Conservation (phyloP, 2,329 filamentous ascomycete species). For the Aphanoascus verrucosus region DNA sequence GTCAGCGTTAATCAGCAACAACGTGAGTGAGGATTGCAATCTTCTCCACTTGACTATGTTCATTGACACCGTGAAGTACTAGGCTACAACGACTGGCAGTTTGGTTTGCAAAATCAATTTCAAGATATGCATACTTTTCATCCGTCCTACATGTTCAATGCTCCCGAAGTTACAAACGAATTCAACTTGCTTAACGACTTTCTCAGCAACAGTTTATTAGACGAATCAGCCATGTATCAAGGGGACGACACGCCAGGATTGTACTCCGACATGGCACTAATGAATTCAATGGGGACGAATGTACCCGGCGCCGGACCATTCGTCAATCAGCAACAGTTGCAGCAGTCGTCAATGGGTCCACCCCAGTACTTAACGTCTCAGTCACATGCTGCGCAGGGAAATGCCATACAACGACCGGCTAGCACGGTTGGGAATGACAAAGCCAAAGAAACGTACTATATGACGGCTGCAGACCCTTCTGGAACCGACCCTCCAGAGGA, state of each 20-base stretch:
- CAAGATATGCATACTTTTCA: constrained; percentile 93
- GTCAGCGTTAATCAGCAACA: constrained; percentile 57
- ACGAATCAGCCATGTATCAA: constrained; percentile 63
- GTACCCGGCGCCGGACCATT: constrained; percentile 21
- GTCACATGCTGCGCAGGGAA: constrained; percentile 32
- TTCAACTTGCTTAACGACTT: constrained; percentile 97
- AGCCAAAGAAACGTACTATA: constrained; percentile 73
- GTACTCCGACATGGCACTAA: constrained; percentile 49
- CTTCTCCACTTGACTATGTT: constrained; percentile 14
- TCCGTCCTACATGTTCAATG: constrained; percentile 87
- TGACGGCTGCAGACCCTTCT: constrained; percentile 89
- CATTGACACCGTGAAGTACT: constrained; percentile 44
- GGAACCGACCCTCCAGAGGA: constrained; percentile 80
- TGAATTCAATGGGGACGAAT: constrained; percentile 33
- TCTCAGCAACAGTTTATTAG: constrained; percentile 78
- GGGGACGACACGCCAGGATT: constrained; percentile 53
- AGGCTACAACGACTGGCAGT: constrained; percentile 70
- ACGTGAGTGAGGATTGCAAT: constrained; percentile 48
- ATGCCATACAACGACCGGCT: constrained; percentile 50
- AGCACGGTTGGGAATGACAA: constrained; percentile 57
- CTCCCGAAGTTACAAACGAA: constrained; percentile 90
- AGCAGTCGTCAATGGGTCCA: constrained; percentile 24
- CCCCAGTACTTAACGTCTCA: constrained; percentile 18
- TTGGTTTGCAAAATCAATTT: constrained; percentile 66
- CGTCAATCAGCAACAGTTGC: constrained; percentile 28